Conservation (phyloP, 495 filamentous ascomycete genomes). For the Daldinia bambusicola region DNA sequence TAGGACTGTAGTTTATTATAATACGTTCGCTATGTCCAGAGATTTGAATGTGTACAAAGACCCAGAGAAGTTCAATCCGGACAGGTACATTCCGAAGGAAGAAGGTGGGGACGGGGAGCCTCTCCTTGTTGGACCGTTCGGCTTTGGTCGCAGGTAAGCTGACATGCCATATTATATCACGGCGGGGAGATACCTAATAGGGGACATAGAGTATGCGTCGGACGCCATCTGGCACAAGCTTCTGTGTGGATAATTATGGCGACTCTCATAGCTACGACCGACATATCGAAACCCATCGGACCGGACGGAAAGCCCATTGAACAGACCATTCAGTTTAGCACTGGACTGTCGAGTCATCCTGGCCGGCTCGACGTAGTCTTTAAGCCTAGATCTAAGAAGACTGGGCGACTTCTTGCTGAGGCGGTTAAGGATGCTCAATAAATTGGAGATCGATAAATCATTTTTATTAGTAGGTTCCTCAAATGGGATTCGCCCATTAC, state of each 20-base stretch:
- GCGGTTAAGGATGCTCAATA: conserved; percentile 28
- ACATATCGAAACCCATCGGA: conserved; percentile 42
- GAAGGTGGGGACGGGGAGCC: conserved; percentile 62
- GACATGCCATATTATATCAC: background rate
- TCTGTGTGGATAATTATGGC: conserved; percentile 46
- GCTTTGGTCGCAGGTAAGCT: conserved; percentile 56
- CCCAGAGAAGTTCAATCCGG: conserved; percentile 57
- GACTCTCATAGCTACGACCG: conserved; percentile 40
- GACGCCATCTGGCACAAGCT: conserved; percentile 42
- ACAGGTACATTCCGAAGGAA: conserved; percentile 55
- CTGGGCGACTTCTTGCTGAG: conserved; percentile 27
- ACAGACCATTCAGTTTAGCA: conserved; percentile 41
- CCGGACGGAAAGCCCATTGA: conserved; percentile 36
- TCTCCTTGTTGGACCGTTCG: conserved; percentile 61
- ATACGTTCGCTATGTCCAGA: conserved; percentile 60
- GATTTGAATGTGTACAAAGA: conserved; percentile 54
- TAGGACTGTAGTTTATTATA: conserved; percentile 57
- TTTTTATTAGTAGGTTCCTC: background rate
- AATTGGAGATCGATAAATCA: background rate
- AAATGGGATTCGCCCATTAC: background rate
- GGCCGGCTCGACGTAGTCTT: conserved; percentile 42
- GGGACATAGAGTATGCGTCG: conserved; percentile 35
- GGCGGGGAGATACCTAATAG: background rate
- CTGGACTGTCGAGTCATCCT: conserved; percentile 42
- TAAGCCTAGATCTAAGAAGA: conserved; percentile 36